Base-by-base conservation (phyloP, 371 early-diverging fungal genomes). In the Vairimorpha ceranae region DNA sequence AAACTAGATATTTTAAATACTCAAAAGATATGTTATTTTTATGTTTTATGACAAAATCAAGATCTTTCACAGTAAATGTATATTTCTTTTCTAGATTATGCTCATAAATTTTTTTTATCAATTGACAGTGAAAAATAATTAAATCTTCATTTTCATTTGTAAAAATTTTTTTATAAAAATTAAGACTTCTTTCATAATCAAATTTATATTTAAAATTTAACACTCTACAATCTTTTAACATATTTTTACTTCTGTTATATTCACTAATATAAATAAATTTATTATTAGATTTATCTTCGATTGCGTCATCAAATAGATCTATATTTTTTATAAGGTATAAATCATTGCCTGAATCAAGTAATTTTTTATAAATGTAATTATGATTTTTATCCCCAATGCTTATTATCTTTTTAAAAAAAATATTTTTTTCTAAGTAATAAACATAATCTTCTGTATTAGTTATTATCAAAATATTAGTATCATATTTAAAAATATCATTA, bases 221-320 rank as follows among this genome's bases (percentile, higher is more conserved):
- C 4, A 48, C 4, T 48, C 48, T 48, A 48, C 48, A 48, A 21
- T 48, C 48, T 48, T 48, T 48, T 48, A 48, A 3, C 4, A 76
- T 25, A 19, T 35, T 32, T 14, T 70, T 54, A 12, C 41, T 66
- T n/a, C 29, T 41, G 8, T 38, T 65, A 4, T 60, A 38, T 17
- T 76, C 76, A 60, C 65, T 70, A 27, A 65, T 52, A 56, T 48
- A 65, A 43, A 76, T 58, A 52, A 69, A 64, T 60, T 71, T 70
- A 23, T 25, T 30, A 25, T 4, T 6, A 29, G 58, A 30, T 2
- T 71, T 64, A 19, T 67, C 70, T 19, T 59, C 65, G 2, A 48
- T 54, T 36, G 61, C 65, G 30, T 36, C 35, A 38, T 12, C 54
- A 33, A 65, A 41, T 27, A 70, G 51, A 60, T 76, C 65, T 2